These are phyloP conservation scores for Calamus simplicifolius DNA, from an alignment of 176 grass and related monocot species.

Conservation along the genomic window DNA sequence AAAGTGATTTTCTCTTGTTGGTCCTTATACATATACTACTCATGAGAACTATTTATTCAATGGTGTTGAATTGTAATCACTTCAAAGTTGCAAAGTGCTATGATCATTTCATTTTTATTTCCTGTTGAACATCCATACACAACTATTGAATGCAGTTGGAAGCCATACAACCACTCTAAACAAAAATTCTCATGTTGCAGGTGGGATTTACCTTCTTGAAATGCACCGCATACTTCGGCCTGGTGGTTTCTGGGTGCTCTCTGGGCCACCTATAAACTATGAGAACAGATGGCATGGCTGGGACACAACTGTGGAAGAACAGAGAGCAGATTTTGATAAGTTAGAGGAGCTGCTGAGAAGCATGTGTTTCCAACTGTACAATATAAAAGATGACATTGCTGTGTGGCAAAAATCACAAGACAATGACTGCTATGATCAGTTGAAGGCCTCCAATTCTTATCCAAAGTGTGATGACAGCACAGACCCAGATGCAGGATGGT, in stretches of 20 bases:
- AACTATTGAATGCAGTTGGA: too few relatives aligned
- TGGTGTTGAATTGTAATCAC: too few relatives aligned
- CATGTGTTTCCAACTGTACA: slow-evolving; percentile 93
- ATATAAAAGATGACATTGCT: slow-evolving; percentile 77
- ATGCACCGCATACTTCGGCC: slow-evolving; percentile 75
- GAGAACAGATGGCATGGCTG: slow-evolving; percentile 88
- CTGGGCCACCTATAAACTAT: slow-evolving; percentile 91
- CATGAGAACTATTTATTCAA: too few relatives aligned
- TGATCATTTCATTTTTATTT: too few relatives aligned
- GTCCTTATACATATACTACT: too few relatives aligned
- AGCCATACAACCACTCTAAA: neutral
- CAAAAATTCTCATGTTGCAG: slow-evolving; percentile 14
- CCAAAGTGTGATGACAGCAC: slow-evolving; percentile 86
- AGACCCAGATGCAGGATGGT: slow-evolving; percentile 78
- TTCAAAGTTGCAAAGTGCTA: too few relatives aligned
- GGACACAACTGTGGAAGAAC: slow-evolving; percentile 75
- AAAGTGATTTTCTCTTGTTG: too few relatives aligned
- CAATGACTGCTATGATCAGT: slow-evolving; percentile 64
- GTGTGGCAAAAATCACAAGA: slow-evolving; percentile 78
- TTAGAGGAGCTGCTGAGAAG: slow-evolving; percentile 48
- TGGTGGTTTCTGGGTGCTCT: slow-evolving; percentile 83
- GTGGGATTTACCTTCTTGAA: slow-evolving; percentile 83
- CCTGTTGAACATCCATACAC: too few relatives aligned
- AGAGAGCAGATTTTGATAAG: slow-evolving; percentile 57
- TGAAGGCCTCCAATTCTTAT: slow-evolving; percentile 35